A percentile compares a stretch with the other conserved stretches of the same genome.
phyloP scores from a whole-genome alignment of 129 eudicot species.

The Oenanthe sinensis region DNA sequence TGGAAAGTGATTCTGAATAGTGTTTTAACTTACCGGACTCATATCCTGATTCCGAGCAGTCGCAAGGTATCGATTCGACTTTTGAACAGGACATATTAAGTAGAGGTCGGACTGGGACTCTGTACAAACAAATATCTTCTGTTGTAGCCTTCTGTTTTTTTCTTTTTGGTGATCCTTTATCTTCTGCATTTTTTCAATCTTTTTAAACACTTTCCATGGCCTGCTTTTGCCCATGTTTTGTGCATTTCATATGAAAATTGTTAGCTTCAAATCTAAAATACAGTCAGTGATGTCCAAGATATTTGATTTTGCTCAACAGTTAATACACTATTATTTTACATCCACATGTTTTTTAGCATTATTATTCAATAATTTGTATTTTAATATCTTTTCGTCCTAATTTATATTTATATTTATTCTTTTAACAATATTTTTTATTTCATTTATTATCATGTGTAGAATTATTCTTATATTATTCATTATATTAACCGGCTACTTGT shows the following conservation, averaged over 20 bases:
- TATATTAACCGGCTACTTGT: too few relatives aligned
- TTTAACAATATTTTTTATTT: too few relatives aligned
- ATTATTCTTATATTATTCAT: too few relatives aligned
- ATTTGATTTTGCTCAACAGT: too few relatives aligned
- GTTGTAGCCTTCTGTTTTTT: not conserved
- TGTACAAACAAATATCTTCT: not conserved
- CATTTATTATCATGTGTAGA: too few relatives aligned
- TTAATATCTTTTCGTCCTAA: too few relatives aligned
- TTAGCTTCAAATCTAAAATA: not conserved
- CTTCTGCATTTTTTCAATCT: not conserved
- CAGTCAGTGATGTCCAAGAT: not conserved
- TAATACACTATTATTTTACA: too few relatives aligned
- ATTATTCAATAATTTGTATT: too few relatives aligned
- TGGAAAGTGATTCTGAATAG: slow-evolving; percentile 33
- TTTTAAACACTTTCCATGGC: not conserved
- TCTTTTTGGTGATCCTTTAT: not conserved
- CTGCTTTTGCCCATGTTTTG: not conserved
- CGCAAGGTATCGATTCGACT: not conserved
- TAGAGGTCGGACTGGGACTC: not conserved
- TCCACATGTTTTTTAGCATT: too few relatives aligned
- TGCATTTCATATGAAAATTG: not conserved
- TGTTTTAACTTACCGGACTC: too few relatives aligned
- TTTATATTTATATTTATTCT: too few relatives aligned
- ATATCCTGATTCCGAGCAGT: not conserved
- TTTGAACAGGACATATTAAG: not conserved